Evolutionary conservation across 768 basidiomycete species (phyloP).

Genomic region (Naganishia vishniacii): DNA sequence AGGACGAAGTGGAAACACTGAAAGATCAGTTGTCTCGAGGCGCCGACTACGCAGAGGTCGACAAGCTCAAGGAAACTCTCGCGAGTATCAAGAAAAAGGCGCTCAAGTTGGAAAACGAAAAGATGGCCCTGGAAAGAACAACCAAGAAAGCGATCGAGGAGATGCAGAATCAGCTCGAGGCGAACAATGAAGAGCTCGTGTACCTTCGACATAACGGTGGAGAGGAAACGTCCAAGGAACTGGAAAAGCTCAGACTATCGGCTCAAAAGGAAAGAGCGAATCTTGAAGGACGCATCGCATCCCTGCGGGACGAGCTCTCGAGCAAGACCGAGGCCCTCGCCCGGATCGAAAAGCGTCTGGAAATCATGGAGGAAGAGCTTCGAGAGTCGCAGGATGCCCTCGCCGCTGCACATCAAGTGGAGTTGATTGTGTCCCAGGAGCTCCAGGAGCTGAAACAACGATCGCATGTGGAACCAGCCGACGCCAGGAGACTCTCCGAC

Average conservation of each 20-base stretch:
- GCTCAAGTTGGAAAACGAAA: slow-evolving; percentile 46
- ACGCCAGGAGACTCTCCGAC: background rate
- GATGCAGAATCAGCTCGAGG: slow-evolving; percentile 37
- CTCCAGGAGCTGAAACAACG: slow-evolving; percentile 14
- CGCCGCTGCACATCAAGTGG: background rate
- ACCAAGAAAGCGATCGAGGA: slow-evolving; percentile 37
- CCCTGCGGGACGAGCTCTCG: slow-evolving; percentile 31
- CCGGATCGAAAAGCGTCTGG: slow-evolving; percentile 26
- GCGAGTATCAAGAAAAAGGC: slow-evolving; percentile 32
- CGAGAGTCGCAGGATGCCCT: slow-evolving; percentile 9
- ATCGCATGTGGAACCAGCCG: background rate
- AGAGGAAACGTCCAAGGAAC: slow-evolving; percentile 26
- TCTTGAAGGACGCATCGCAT: slow-evolving; percentile 29
- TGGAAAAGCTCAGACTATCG: slow-evolving; percentile 36
- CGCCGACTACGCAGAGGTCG: slow-evolving; percentile 33
- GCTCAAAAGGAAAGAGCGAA: slow-evolving; percentile 30
- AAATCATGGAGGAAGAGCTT: slow-evolving; percentile 31
- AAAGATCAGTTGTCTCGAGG: slow-evolving; percentile 28
- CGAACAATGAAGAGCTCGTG: slow-evolving; percentile 43
- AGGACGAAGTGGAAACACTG: slow-evolving; percentile 32
- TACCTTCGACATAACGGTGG: slow-evolving; percentile 21
- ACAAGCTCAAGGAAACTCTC: slow-evolving; percentile 35
- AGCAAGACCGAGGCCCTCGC: slow-evolving; percentile 19
- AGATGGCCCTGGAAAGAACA: slow-evolving; percentile 39
- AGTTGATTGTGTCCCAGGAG: background rate